A percentile compares a stretch with the other conserved stretches of the same genome.
These are phyloP conservation scores for Dorcoceras hygrometricum DNA, from an alignment of 257 asterid species.

Conservation along the genomic window DNA sequence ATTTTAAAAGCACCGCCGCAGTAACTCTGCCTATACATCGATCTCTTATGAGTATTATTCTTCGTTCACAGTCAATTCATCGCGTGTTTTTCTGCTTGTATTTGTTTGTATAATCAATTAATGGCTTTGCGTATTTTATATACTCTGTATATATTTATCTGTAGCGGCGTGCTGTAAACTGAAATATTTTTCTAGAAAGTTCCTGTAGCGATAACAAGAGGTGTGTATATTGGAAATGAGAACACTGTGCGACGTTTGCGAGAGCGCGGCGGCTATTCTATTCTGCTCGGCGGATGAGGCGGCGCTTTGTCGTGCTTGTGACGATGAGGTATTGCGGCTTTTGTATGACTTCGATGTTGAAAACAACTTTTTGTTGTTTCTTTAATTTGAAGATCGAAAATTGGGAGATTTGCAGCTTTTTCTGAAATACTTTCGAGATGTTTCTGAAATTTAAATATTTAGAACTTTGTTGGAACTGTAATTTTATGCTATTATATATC, in stretches of 20 bases:
- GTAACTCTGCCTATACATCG: background rate
- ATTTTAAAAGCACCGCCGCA: constrained; percentile 16
- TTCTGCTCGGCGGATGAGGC: constrained; percentile 76
- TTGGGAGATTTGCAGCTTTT: background rate
- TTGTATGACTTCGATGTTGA: background rate
- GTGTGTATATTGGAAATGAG: constrained; percentile 46
- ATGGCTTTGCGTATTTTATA: background rate
- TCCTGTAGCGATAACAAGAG: background rate
- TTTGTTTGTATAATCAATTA: background rate
- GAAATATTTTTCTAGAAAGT: background rate
- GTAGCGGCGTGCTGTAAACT: constrained; percentile 16
- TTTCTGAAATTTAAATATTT: background rate
- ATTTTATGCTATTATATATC: no score
- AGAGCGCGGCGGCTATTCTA: constrained; percentile 82
- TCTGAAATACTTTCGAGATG: background rate
- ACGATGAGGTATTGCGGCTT: constrained; percentile 54
- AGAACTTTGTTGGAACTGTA: background rate
- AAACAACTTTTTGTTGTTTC: background rate
- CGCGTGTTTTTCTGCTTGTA: background rate
- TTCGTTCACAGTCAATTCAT: background rate
- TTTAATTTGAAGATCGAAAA: background rate
- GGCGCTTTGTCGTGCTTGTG: constrained; percentile 78
- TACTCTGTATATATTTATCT: background rate
- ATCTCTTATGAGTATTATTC: background rate
- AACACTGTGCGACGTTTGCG: constrained; percentile 90